A percentile compares a stretch with the other conserved stretches of the same genome.
These are phyloP conservation scores for Pseudotsuga menziesii DNA, from an alignment of 75 land plant species.

Conservation along the genomic window DNA sequence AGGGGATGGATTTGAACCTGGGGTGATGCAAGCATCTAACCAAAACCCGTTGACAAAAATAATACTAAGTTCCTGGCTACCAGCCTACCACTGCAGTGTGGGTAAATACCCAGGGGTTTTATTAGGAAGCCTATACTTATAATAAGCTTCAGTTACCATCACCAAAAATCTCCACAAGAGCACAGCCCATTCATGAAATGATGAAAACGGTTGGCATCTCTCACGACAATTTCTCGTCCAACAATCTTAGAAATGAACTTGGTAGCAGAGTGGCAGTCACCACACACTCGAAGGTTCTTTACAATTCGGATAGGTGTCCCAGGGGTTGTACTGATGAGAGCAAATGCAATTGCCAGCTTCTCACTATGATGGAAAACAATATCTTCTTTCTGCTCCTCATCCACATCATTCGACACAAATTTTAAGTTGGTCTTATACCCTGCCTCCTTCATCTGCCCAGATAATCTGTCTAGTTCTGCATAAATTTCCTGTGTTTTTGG, in stretches of 20 bases:
- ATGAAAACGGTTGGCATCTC: slow-evolving; percentile 24
- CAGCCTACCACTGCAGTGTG: too few relatives aligned
- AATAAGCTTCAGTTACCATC: neutral
- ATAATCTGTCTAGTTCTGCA: neutral
- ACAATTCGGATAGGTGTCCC: slow-evolving; percentile 20
- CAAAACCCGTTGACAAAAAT: too few relatives aligned
- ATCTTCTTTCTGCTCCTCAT: neutral
- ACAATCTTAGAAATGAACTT: slow-evolving; percentile 17
- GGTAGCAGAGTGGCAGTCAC: slow-evolving; percentile 17
- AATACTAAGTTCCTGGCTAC: too few relatives aligned
- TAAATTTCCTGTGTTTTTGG: neutral
- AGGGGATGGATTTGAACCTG: too few relatives aligned
- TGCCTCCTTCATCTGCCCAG: slow-evolving; percentile 1
- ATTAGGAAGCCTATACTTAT: too few relatives aligned
- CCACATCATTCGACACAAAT: neutral
- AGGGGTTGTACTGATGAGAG: neutral
- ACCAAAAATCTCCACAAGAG: slow-evolving; percentile 26
- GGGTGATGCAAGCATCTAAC: too few relatives aligned
- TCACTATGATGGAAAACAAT: slow-evolving; percentile 2
- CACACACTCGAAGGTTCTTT: slow-evolving; percentile 20
- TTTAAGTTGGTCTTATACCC: slow-evolving; percentile 10
- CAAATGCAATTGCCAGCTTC: slow-evolving; percentile 1
- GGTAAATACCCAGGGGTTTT: too few relatives aligned
- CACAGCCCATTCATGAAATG: slow-evolving; percentile 23
- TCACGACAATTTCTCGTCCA: slow-evolving; percentile 18